Evolutionary conservation across 176 grass and related monocot species (phyloP), one percentile per base, ranked within the genome.

Genomic region (Phoenix roebelenii): DNA sequence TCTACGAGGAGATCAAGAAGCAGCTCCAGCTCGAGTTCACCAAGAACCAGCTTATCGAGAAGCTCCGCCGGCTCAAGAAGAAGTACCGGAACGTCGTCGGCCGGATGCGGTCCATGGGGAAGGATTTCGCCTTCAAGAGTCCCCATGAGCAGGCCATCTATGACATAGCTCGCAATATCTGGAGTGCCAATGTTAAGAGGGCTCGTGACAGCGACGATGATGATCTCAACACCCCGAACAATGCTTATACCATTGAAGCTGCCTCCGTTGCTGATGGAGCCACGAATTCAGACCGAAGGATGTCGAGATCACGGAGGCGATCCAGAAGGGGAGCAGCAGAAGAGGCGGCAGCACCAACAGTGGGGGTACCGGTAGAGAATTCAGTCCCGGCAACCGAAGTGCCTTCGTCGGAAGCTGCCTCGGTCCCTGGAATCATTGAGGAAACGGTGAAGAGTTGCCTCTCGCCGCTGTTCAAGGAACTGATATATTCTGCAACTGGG

Each of bases 1-100:
- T 95, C 76, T 95, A 89, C 73, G 85, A 89, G 72, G 85, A 95
- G 73, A 89, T 95, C 62, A 87, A 84, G 57, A 75, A 78, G n/a
- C 66, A 57, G 49, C 77, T 89, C 44, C 74, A 71, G 66, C 79
- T 85, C 56, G 85, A 95, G 15, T 90, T 95, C 77, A 80, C 85
- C 60, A 89, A 89, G 80, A 95, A 67, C 71, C 90, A 89, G 80
- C 85, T 95, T 52, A 81, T 89, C 48, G 90, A 95, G 82, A 95
- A 95, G 81, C 79, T 95, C 25, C 86, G 90, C 66, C 79, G 89
- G 66, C 85, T 95, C 53, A 95, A 95, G 79, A 95, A 95, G 82
- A 95, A 95, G 82, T 86, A 89, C 64, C 80, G 90, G 57, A 71
- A 78, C 58, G 83, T 77, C 75, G 86, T 76, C 61, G 55, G 23